These are phyloP conservation scores for Tolypocladium pustulatum DNA, from an alignment of 2,329 filamentous ascomycete genomes.

Conservation along the genomic window DNA sequence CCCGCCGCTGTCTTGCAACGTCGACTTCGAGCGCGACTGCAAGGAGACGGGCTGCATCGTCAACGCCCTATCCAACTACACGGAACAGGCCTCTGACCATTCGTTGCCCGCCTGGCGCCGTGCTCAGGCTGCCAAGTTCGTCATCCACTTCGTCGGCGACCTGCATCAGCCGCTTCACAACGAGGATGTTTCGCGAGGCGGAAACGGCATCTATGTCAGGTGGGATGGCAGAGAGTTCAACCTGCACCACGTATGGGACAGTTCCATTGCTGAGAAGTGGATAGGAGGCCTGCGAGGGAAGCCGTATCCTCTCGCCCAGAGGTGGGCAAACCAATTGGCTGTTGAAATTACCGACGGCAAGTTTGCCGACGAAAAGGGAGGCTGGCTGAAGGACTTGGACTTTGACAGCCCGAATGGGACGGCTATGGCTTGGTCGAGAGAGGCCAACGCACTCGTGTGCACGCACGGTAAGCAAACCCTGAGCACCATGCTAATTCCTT, in stretches of 20 bases:
- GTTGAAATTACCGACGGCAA: slow-evolving; percentile 44
- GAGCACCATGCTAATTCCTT: neutral
- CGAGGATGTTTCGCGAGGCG: slow-evolving; percentile 53
- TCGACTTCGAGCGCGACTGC: slow-evolving; percentile 52
- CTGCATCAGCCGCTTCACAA: slow-evolving; percentile 60
- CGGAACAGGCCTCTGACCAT: slow-evolving; percentile 38
- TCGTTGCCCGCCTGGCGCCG: slow-evolving; percentile 33
- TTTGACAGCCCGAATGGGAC: slow-evolving; percentile 43
- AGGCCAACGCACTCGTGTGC: slow-evolving; percentile 54
- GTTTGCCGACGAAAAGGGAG: slow-evolving; percentile 35
- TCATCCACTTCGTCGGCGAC: slow-evolving; percentile 59
- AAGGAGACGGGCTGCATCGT: slow-evolving; percentile 52
- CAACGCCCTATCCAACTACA: slow-evolving; percentile 50
- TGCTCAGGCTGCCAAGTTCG: slow-evolving; percentile 53
- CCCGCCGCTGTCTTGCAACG: slow-evolving; percentile 45
- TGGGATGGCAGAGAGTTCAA: slow-evolving; percentile 51
- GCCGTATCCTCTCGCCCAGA: slow-evolving; percentile 37
- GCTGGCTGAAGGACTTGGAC: slow-evolving; percentile 48
- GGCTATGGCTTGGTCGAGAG: slow-evolving; percentile 52
- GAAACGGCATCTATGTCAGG: slow-evolving; percentile 56
- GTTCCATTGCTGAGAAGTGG: slow-evolving; percentile 54
- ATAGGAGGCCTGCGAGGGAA: slow-evolving; percentile 43
- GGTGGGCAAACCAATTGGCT: slow-evolving; percentile 48
- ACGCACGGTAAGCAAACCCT: slow-evolving; percentile 37
- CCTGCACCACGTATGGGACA: slow-evolving; percentile 66